phyloP scores from a whole-genome alignment of 2,329 filamentous ascomycete genomes.

The Neonectria faginata region DNA sequence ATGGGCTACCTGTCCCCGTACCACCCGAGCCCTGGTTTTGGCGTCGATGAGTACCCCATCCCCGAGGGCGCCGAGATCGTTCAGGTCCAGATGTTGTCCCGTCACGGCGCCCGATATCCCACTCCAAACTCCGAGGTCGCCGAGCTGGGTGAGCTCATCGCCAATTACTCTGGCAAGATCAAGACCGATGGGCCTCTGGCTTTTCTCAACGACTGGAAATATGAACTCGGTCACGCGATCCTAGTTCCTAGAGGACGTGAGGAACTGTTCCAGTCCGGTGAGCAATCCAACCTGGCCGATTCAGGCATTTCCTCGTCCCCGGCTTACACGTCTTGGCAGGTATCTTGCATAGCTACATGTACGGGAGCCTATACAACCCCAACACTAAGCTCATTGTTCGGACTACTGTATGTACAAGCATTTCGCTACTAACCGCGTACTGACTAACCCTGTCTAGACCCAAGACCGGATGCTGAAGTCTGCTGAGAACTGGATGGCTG shows the following conservation, averaged over 20 bases:
- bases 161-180: conserved; percentile 63
- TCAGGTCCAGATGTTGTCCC: conserved; percentile 77
- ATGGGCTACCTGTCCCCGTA: conserved; percentile 78
- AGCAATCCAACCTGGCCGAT: conserved; percentile 10
- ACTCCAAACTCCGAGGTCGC: conserved; percentile 69
- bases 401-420: conserved; percentile 65
- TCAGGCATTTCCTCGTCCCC: neutral
- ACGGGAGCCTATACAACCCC: conserved; percentile 77
- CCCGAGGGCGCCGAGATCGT: conserved; percentile 75
- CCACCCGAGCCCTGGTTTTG: conserved; percentile 78
- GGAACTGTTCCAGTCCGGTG: conserved; percentile 75
- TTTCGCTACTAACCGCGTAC: neutral
- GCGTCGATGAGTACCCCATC: conserved; percentile 77
- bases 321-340: conserved; percentile 53
- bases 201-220: conserved; percentile 77
- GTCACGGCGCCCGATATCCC: conserved; percentile 80
- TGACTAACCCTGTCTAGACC: conserved; percentile 57
- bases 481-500: conserved; percentile 82
- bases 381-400: conserved; percentile 78
- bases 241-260: conserved; percentile 78
- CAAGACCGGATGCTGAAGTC: conserved; percentile 83
- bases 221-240: conserved; percentile 76
- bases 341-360: conserved; percentile 78
- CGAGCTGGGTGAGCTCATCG: conserved; percentile 67
- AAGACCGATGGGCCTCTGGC: conserved; percentile 68